Conservation (phyloP, 108 stramenopile genomes). For the Pseudonitzschia pungens region DNA sequence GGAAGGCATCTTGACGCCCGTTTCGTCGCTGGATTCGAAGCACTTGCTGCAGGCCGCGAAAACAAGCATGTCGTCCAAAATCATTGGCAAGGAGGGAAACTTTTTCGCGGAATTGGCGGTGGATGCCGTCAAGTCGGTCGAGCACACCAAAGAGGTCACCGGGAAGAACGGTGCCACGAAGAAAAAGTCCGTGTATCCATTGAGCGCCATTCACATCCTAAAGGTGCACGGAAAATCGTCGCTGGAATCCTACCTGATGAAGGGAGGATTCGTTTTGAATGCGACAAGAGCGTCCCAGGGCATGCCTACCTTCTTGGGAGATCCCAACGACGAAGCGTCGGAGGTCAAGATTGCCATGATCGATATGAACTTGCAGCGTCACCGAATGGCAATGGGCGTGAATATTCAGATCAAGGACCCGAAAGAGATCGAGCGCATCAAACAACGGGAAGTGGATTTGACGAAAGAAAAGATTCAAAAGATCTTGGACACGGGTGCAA, state of each 20-base stretch:
- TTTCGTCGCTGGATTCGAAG: conserved; percentile 73
- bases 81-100: conserved; percentile 92
- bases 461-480: conserved; percentile 99
- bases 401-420: conserved; percentile 91
- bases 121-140: conserved; percentile 92
- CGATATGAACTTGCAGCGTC: conserved; percentile 98
- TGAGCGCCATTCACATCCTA: conserved; percentile 97
- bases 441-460: conserved; percentile 98
- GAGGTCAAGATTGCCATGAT: conserved; percentile 94
- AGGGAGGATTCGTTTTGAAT: conserved; percentile 95
- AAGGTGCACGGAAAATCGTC: conserved; percentile 98
- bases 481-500: conserved; percentile 95
- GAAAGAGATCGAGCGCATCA: conserved; percentile 93
- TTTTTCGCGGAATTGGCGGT: conserved; percentile 97
- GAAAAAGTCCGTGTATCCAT: conserved; percentile 83
- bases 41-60: conserved; percentile 95
- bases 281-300: conserved; percentile 93
- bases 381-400: conserved; percentile 99
- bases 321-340: conserved; percentile 28
- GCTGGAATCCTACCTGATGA: conserved; percentile 89
- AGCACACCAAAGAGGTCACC: conserved; percentile 13
- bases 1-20: conserved; percentile 85
- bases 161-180: conserved; percentile 23
- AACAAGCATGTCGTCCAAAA: conserved; percentile 96
- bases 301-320: conserved; percentile 92